Evolutionary conservation across 2,329 filamentous ascomycete species (phyloP).

Genomic region (Venturiaceae sp.): DNA sequence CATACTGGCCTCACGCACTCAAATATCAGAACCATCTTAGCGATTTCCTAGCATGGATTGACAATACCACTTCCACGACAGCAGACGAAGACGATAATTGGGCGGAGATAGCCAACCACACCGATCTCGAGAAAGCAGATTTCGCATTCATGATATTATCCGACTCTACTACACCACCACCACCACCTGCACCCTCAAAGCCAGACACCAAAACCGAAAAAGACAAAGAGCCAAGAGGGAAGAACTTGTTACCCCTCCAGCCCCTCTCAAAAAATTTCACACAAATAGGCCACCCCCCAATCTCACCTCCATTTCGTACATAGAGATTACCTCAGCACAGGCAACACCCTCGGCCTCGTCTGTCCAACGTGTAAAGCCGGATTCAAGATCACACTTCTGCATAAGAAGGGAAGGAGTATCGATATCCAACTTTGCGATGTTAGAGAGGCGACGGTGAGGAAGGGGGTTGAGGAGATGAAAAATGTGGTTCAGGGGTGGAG

Average conservation of each 20-base stretch:
- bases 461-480: not conserved
- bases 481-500: not conserved
- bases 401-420: not conserved
- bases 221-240: too few species aligned
- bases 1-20: not conserved
- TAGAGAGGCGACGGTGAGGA: not conserved
- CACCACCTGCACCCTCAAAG: not conserved
- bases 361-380: not conserved
- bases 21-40: not conserved
- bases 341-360: not conserved
- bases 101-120: not conserved
- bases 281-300: not conserved
- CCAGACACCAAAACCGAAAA: not conserved
- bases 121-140: not conserved
- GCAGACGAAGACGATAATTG: not conserved
- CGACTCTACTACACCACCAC: not conserved
- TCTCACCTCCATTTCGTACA: not conserved
- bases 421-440: not conserved
- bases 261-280: not conserved
- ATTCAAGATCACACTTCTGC: not conserved
- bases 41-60: not conserved
- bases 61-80: not conserved
- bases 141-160: slow-evolving; percentile 1
- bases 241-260: not conserved
- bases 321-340: not conserved